Conservation (phyloP, 2,329 filamentous ascomycete genomes). For the Neurospora sp. region DNA sequence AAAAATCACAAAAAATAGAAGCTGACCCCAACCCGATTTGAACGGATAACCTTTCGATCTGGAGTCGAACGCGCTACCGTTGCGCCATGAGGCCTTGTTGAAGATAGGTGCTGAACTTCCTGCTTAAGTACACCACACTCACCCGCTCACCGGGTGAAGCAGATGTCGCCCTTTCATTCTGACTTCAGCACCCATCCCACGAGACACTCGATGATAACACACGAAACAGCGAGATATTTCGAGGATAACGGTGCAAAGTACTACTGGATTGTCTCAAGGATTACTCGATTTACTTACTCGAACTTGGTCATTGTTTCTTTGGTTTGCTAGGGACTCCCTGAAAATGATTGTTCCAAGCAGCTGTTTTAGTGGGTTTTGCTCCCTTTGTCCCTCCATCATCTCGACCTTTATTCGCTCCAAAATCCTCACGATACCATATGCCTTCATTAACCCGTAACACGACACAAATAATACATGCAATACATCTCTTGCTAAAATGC, state of each 20-base stretch:
- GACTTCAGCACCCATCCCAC: not conserved
- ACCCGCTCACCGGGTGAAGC: not conserved
- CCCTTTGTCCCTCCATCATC: not conserved
- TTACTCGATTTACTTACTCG: no score
- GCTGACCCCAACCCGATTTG: not conserved
- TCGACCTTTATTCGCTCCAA: not conserved
- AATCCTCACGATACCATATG: not conserved
- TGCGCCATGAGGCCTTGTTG: not conserved
- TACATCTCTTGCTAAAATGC: not conserved
- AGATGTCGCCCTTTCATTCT: not conserved
- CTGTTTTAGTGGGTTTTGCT: not conserved
- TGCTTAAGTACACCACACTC: rapidly evolving
- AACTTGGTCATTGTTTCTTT: not conserved
- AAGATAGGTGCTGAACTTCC: rapidly evolving
- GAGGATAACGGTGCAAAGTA: not conserved
- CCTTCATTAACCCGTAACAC: not conserved
- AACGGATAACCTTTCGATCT: no score
- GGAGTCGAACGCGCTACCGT: not conserved
- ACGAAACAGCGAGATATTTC: not conserved
- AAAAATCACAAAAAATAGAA: not conserved
- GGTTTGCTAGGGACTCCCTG: not conserved
- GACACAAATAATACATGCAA: not conserved
- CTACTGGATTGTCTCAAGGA: not conserved
- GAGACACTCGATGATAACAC: not conserved
- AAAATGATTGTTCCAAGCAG: not conserved